Evolutionary conservation across 2,329 filamentous ascomycete species (phyloP).

Genomic region (Fusarium euwallaceae): DNA sequence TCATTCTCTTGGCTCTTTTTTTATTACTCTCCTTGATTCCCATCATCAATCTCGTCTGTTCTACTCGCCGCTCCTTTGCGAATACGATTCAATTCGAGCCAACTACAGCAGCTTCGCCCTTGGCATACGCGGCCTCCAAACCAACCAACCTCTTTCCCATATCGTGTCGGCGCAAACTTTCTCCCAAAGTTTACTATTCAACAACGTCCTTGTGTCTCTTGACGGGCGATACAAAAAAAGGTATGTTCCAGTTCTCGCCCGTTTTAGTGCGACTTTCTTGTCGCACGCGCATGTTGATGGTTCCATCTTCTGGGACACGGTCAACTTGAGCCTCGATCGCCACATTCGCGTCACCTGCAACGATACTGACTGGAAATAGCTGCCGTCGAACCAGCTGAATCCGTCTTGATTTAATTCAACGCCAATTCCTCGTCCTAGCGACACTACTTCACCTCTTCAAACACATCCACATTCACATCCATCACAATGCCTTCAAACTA

Average conservation of each 20-base stretch:
- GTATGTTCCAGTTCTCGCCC: slow-evolving; percentile 32
- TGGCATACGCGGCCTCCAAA: slow-evolving; percentile 14
- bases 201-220: slow-evolving; percentile 10
- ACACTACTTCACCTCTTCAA: background rate
- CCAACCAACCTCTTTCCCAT: slow-evolving; percentile 5
- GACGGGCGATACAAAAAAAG: slow-evolving; percentile 22
- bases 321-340: slow-evolving; percentile 15
- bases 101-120: background rate
- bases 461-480: slow-evolving; percentile 4
- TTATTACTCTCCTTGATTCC: background rate
- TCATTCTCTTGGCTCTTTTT: background rate
- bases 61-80: background rate
- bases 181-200: slow-evolving; percentile 16
- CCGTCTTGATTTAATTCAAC: background rate
- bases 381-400: background rate
- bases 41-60: background rate
- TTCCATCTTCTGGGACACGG: slow-evolving; percentile 4
- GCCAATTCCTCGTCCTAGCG: background rate
- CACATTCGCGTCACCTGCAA: slow-evolving; percentile 26
- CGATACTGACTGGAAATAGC: slow-evolving; percentile 32
- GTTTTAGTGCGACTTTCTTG: slow-evolving; percentile 23
- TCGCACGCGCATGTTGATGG: slow-evolving; percentile 18
- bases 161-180: slow-evolving; percentile 5
- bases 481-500: slow-evolving; percentile 46
- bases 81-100: background rate